Evolutionary conservation across 129 eudicot genomes (phyloP), one percentile per base, ranked within the genome.

Genomic region (Oenanthe sinensis): DNA sequence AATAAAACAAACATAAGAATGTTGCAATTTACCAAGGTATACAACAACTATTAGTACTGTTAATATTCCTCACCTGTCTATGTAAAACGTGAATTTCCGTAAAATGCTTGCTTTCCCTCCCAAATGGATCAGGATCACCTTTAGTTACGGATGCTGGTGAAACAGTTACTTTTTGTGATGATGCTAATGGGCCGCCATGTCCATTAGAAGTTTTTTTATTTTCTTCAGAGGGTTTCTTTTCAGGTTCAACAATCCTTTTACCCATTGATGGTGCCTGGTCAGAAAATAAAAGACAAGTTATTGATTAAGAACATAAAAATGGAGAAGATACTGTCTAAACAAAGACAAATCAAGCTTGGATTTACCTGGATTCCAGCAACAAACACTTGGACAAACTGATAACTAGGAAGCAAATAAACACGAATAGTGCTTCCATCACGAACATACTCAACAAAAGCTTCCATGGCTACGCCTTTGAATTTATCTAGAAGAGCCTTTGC

Each of bases 351-450:
- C 44, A 43, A 49, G 60, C 43, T 63, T 65, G n/a, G 44, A 26
- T 75, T 33, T 85, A 95, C 99, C 97, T 90, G 92, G 79, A 95
- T 82, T 76, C 99, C 99, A 33, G 99, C 94, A 81, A 95, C 91
- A 80, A 88, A 90, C 80, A 95, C 97, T 83, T 95, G 99, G 54
- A 92, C 94, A 81, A 86, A 90, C 87, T 95, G 99, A 84, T 88
- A 95, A 19, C 83, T 91, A 7, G 97, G 99, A 83, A 95, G 97
- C 90, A 95, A 84, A 77, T 90, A 92, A 65, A 92, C 97, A 80
- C 96, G 96, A 72, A 95, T 85, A 45, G 92, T 87, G 89, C 97
- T 95, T 77, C 99, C 99, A 86, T 91, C 99, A 75, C 97, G 96
- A 81, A 92, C 96, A 82, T 90, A 91, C 86, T 95, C 99, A 8